Conservation (phyloP, 2,329 filamentous ascomycete genomes). For the Pyrenochaeta sp. region DNA sequence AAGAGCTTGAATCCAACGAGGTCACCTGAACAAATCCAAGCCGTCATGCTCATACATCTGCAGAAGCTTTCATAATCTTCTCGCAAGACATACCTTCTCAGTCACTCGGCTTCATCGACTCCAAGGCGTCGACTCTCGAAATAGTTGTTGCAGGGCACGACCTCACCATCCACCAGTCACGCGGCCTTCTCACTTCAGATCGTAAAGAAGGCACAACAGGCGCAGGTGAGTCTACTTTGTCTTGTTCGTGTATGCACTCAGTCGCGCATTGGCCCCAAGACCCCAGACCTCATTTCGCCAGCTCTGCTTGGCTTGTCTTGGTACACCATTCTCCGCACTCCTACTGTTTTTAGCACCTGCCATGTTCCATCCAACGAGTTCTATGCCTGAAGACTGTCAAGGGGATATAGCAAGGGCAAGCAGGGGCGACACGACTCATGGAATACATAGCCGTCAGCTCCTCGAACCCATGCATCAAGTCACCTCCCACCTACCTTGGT, state of each 20-base stretch:
- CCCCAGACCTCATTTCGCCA: constrained; percentile 19
- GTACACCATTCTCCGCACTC: neutral
- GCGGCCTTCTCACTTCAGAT: constrained; percentile 78
- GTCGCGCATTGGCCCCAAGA: neutral
- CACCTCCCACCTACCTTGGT: neutral
- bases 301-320: constrained; percentile 34
- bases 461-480: constrained; percentile 1
- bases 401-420: neutral
- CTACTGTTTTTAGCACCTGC: neutral
- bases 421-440: neutral
- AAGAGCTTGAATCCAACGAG: no score
- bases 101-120: constrained; percentile 80
- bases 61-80: constrained; percentile 90
- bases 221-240: constrained; percentile 59
- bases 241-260: constrained; percentile 20
- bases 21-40: neutral
- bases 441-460: neutral
- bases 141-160: constrained; percentile 74
- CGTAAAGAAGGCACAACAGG: constrained; percentile 78
- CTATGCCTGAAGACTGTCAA: neutral
- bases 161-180: constrained; percentile 82
- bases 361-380: neutral
- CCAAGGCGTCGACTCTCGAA: constrained; percentile 70
- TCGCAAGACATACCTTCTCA: constrained; percentile 75
- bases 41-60: constrained; percentile 21